Conservation (phyloP, 805 yeast species). For the Kodamaea sagamina region DNA sequence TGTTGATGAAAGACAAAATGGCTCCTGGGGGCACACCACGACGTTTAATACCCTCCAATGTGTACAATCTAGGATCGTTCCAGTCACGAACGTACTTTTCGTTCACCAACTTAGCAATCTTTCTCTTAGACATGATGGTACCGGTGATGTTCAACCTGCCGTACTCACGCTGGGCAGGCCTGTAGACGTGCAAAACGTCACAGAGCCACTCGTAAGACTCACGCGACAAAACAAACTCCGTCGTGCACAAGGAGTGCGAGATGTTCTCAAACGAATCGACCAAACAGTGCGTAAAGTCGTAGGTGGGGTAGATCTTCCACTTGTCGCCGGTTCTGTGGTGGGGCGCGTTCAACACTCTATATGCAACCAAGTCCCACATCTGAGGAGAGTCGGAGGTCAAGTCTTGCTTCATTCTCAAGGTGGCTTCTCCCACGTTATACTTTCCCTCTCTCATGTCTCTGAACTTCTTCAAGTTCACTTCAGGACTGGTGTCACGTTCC, state of each 20-base stretch:
- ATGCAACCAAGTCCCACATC: slow-evolving; percentile 99
- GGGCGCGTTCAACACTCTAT: slow-evolving; percentile 86
- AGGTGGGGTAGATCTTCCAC: slow-evolving; percentile 98
- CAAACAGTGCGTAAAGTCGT: slow-evolving; percentile 98
- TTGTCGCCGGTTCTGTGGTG: slow-evolving; percentile 96
- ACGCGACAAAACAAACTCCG: slow-evolving; percentile 89
- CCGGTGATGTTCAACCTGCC: slow-evolving; percentile 96
- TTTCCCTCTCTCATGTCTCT: slow-evolving; percentile 90
- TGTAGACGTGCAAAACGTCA: slow-evolving; percentile 89
- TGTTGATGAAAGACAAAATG: slow-evolving; percentile 85
- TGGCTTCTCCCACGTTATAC: slow-evolving; percentile 88
- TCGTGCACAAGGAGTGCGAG: slow-evolving; percentile 93
- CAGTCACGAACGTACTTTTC: slow-evolving; percentile 86
- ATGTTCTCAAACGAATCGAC: slow-evolving; percentile 97
- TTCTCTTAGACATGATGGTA: slow-evolving; percentile 91
- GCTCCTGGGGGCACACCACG: slow-evolving; percentile 99
- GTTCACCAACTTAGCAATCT: slow-evolving; percentile 88
- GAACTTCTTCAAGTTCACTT: slow-evolving; percentile 77
- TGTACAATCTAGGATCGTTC: slow-evolving; percentile 97
- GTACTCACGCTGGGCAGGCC: slow-evolving; percentile 98
- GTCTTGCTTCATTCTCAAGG: slow-evolving; percentile 96
- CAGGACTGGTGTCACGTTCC: slow-evolving; percentile 70
- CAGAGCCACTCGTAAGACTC: slow-evolving; percentile 98
- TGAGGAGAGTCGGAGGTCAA: slow-evolving; percentile 89
- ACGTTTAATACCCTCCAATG: slow-evolving; percentile 91